Evolutionary conservation across 2,329 filamentous ascomycete species (phyloP).

Genomic region (Diplodia scrobiculata): DNA sequence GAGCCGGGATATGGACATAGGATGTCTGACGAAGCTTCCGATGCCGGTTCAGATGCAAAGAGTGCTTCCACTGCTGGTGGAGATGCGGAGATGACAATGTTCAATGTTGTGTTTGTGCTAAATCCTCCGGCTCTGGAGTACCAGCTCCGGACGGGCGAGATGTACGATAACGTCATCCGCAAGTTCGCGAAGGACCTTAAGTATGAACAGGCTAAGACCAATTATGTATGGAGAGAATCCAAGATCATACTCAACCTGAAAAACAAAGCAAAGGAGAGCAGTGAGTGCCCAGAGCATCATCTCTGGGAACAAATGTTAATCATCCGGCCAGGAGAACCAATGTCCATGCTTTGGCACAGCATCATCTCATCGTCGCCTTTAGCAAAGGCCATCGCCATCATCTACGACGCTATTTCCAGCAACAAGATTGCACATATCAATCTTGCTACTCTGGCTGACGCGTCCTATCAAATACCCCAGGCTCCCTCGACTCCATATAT

Average conservation of each 20-base stretch:
- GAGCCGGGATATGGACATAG: slow-evolving; percentile 48
- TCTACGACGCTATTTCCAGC: slow-evolving; percentile 77
- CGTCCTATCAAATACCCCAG: slow-evolving; percentile 65
- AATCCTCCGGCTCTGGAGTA: slow-evolving; percentile 77
- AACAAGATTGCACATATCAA: slow-evolving; percentile 85
- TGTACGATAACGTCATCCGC: slow-evolving; percentile 87
- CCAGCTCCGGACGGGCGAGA: slow-evolving; percentile 69
- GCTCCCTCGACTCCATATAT: slow-evolving; percentile 71
- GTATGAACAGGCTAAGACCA: slow-evolving; percentile 84
- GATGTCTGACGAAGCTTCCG: slow-evolving; percentile 41
- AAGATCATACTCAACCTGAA: slow-evolving; percentile 79
- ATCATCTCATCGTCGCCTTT: slow-evolving; percentile 74
- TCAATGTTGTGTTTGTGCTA: slow-evolving; percentile 92
- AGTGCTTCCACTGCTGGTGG: slow-evolving; percentile 46
- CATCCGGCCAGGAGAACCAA: slow-evolving; percentile 51
- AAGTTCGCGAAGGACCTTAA: slow-evolving; percentile 91
- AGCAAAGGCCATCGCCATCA: slow-evolving; percentile 77
- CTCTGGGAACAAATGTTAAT: not conserved
- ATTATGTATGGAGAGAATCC: slow-evolving; percentile 90
- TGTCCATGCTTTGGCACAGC: slow-evolving; percentile 69
- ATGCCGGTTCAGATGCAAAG: slow-evolving; percentile 44
- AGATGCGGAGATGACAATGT: slow-evolving; percentile 87
- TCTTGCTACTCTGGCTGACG: slow-evolving; percentile 64
- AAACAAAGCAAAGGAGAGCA: slow-evolving; percentile 73
- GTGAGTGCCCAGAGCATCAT: slow-evolving; percentile 32